Evolutionary conservation across 2,329 filamentous ascomycete genomes (phyloP), one percentile per base, ranked within the genome.

Genomic region (Dothiorella sarmentorum): DNA sequence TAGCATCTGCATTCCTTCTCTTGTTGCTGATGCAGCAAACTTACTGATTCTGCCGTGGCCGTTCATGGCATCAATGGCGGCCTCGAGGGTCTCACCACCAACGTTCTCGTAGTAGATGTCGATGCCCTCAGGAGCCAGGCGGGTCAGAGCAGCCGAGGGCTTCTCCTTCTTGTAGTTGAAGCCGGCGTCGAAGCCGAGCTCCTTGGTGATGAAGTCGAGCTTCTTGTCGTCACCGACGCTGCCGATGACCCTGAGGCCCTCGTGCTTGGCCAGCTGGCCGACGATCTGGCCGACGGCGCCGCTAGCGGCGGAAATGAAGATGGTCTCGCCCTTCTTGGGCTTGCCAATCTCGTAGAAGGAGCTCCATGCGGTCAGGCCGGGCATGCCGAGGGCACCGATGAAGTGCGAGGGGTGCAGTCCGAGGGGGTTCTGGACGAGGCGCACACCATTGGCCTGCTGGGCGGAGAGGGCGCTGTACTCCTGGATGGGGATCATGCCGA

Each of bases 131-230:
- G 90, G 89, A 0, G 88, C 88, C 17, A 94, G 80, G 60, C 88
- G 81, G 63, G 78, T 74, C 58, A 95, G 79, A 0, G 89, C 90
- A 10, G 87, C 86, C 0, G 74, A 69, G 0, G 89, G 82, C 64
- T 81, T 83, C 76, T 94, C 89, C 64, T 84, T 91, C 82, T 94
- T 93, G 81, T 95, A 95, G 80, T 95, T 94, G 77, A 93, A 94
- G 7, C 86, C 90, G 15, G 73, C 81, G 67, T 91, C 86, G 69
- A 91, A 91, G 24, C 80, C 79, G 31, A 91, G 80, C 49, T 88
- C 85, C 57, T 87, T 84, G 58, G 72, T 77, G 70, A 91, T 88
- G 71, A 85, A 94, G 18, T 88, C 83, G 22, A 91, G 79, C 78
- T 96, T 95, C 68, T 88, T 86, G 67, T 92, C 87, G 17, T 85